These are phyloP conservation scores for Heterobasidion occidentale DNA, from an alignment of 1,284 basidiomycete genomes.

Conservation along the genomic window DNA sequence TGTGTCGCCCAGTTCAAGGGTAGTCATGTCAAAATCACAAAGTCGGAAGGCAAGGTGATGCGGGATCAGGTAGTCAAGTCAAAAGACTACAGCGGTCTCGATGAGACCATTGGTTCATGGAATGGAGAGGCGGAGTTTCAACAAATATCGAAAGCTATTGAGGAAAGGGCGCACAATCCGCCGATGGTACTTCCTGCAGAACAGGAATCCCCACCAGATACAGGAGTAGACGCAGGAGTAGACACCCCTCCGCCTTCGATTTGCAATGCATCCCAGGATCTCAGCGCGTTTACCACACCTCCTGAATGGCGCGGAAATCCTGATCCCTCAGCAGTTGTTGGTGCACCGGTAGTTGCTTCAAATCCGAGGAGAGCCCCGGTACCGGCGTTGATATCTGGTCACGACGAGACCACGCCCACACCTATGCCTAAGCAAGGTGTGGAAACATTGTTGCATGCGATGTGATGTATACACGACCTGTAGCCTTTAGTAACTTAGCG, in stretches of 20 bases:
- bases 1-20: slow-evolving; percentile 78
- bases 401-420: slow-evolving; percentile 23
- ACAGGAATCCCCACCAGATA: background rate
- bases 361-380: slow-evolving; percentile 27
- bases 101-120: slow-evolving; percentile 43
- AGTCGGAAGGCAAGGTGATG: slow-evolving; percentile 49
- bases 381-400: slow-evolving; percentile 23
- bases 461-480: background rate
- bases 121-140: slow-evolving; percentile 56
- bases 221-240: background rate
- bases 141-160: slow-evolving; percentile 46
- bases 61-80: slow-evolving; percentile 49
- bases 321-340: slow-evolving; percentile 24
- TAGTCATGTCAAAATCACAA: slow-evolving; percentile 43
- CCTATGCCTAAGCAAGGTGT: slow-evolving; percentile 1
- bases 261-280: slow-evolving; percentile 4
- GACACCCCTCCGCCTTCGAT: background rate
- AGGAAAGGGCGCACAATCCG: slow-evolving; percentile 27
- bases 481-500: background rate
- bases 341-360: slow-evolving; percentile 29
- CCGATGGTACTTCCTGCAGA: slow-evolving; percentile 8
- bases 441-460: background rate
- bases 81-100: slow-evolving; percentile 63
- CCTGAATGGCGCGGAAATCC: slow-evolving; percentile 27
- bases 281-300: slow-evolving; percentile 23